Conservation (phyloP, 345 rosid species). For the Gossypium longicalyx region DNA sequence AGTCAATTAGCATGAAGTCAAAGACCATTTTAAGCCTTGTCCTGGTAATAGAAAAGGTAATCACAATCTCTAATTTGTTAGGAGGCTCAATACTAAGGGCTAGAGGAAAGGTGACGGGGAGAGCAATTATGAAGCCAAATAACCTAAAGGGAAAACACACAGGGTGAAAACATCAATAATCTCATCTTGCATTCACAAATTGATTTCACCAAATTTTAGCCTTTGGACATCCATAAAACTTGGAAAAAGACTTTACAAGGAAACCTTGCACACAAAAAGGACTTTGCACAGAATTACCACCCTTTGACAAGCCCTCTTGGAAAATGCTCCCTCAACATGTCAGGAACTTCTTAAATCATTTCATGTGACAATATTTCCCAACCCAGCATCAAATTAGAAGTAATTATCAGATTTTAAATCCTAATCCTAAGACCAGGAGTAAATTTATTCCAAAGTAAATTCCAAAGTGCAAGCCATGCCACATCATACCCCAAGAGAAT, state of each 20-base stretch:
- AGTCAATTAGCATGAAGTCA: not conserved
- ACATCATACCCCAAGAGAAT: not conserved
- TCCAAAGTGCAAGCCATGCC: not conserved
- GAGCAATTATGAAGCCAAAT: not conserved
- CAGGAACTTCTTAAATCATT: not conserved
- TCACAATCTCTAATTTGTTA: not conserved
- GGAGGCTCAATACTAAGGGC: not conserved
- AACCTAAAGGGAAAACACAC: not conserved
- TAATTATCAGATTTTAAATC: not conserved
- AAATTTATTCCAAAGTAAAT: not conserved
- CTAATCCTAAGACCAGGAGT: not conserved
- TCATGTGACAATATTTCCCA: not conserved
- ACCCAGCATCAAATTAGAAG: not conserved
- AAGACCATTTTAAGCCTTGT: not conserved
- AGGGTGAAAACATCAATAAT: not conserved
- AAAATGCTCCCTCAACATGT: not conserved
- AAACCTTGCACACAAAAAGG: constrained; percentile 1
- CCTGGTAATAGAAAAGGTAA: not conserved
- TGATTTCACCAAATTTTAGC: not conserved
- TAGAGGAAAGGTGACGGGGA: not conserved
- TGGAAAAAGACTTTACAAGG: not conserved
- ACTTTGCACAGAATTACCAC: not conserved
- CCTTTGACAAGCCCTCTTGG: not conserved
- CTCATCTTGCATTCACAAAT: not conserved
- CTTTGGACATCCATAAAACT: constrained; percentile 8